phyloP scores from a whole-genome alignment of 495 filamentous ascomycete species.

The Aspergillus steynii region DNA sequence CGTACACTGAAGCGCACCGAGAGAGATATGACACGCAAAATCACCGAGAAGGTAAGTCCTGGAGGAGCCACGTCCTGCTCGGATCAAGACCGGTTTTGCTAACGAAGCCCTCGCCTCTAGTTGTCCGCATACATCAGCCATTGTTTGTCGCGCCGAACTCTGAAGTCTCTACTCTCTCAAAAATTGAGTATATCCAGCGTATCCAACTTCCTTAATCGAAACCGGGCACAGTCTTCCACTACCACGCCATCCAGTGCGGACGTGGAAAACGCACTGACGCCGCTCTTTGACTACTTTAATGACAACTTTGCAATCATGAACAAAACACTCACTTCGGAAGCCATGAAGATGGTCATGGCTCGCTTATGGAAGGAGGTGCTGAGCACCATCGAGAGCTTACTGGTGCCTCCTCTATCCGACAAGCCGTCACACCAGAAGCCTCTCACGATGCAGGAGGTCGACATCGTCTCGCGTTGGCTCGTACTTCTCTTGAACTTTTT shows the following conservation, averaged over 20 bases:
- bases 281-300: slow-evolving; percentile 95
- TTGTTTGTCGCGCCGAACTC: slow-evolving; percentile 77
- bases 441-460: slow-evolving; percentile 84
- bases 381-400: slow-evolving; percentile 80
- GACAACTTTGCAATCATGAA: slow-evolving; percentile 99
- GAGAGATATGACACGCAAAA: slow-evolving; percentile 95
- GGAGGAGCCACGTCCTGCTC: no score
- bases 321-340: slow-evolving; percentile 84
- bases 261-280: slow-evolving; percentile 76
- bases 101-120: slow-evolving; percentile 42
- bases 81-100: not conserved
- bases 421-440: slow-evolving; percentile 89
- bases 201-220: slow-evolving; percentile 73
- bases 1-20: slow-evolving; percentile 91
- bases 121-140: slow-evolving; percentile 93
- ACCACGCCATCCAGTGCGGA: slow-evolving; percentile 67
- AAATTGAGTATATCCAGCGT: slow-evolving; percentile 75
- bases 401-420: slow-evolving; percentile 94
- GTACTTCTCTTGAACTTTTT: slow-evolving; percentile 93
- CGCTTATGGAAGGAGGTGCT: slow-evolving; percentile 98
- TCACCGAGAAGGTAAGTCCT: slow-evolving; percentile 88
- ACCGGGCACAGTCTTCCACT: slow-evolving; percentile 54
- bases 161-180: slow-evolving; percentile 70
- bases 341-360: slow-evolving; percentile 97
- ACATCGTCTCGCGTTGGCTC: slow-evolving; percentile 94